Evolutionary conservation across 441 rosid genomes (phyloP).

Genomic region (Gossypium davidsonii): DNA sequence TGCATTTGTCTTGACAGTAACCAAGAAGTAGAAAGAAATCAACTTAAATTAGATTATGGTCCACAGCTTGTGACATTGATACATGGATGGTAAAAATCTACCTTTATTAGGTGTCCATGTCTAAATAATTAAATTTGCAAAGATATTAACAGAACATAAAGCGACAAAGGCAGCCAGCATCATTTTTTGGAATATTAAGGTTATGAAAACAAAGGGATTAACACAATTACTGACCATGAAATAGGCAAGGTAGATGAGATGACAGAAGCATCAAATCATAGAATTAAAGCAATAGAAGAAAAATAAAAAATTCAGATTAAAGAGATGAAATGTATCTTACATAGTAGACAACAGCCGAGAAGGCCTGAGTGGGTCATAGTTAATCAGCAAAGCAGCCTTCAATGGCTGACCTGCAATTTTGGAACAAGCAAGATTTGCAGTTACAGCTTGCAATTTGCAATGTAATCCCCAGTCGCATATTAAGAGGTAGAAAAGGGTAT

Average conservation of each 20-base stretch:
- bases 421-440: slow-evolving; percentile 12
- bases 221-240: not conserved
- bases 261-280: not conserved
- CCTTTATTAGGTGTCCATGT: not conserved
- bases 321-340: slow-evolving; percentile 28
- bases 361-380: slow-evolving; percentile 65
- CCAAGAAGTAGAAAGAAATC: not conserved
- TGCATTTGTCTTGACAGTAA: not conserved
- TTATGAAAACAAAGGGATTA: not conserved
- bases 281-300: not conserved
- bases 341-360: slow-evolving; percentile 77
- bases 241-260: not conserved
- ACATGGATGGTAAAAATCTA: not conserved
- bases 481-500: not conserved
- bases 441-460: not conserved
- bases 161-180: not conserved
- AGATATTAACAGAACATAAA: not conserved
- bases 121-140: not conserved
- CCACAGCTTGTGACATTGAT: not conserved
- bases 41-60: not conserved
- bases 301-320: not conserved
- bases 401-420: slow-evolving; percentile 45
- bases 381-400: slow-evolving; percentile 66
- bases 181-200: not conserved
- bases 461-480: not conserved